Evolutionary conservation across 1,284 basidiomycete genomes (phyloP).

Genomic region (Sporisorium graminicola): DNA sequence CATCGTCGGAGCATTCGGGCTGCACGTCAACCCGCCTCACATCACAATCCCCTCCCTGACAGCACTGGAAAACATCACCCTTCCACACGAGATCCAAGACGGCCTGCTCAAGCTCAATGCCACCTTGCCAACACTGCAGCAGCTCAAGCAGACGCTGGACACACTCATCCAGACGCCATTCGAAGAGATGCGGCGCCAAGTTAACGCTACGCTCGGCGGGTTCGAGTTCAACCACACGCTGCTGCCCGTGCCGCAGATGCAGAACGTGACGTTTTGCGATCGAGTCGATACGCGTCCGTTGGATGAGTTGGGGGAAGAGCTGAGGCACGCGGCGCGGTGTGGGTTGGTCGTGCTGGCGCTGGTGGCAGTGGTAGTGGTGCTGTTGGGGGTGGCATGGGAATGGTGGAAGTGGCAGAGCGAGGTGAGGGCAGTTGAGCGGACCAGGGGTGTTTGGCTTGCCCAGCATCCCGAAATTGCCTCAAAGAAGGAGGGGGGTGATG

Average conservation of each 20-base stretch:
- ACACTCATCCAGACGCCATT: conserved; percentile 66
- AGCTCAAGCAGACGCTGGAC: conserved; percentile 81
- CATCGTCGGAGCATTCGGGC: conserved; percentile 45
- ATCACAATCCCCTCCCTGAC: conserved; percentile 70
- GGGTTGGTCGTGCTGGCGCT: conserved; percentile 36
- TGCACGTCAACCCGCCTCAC: conserved; percentile 40
- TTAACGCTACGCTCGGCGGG: conserved; percentile 47
- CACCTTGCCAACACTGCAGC: conserved; percentile 82
- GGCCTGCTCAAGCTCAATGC: conserved; percentile 81
- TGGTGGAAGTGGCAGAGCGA: conserved; percentile 55
- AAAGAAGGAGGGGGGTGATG: neutral
- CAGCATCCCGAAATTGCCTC: neutral
- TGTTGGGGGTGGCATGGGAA: conserved; percentile 33
- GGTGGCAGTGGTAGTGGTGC: conserved; percentile 33
- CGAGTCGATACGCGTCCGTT: conserved; percentile 48
- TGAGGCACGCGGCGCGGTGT: conserved; percentile 28
- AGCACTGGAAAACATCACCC: conserved; percentile 80
- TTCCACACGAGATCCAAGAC: conserved; percentile 84
- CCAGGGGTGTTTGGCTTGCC: conserved; percentile 40
- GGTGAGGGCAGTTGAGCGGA: conserved; percentile 35
- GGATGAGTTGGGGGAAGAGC: conserved; percentile 46
- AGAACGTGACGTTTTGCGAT: conserved; percentile 50
- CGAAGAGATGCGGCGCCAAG: conserved; percentile 46
- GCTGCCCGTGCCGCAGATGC: conserved; percentile 40
- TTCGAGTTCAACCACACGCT: conserved; percentile 50